Evolutionary conservation across 768 basidiomycete species (phyloP).

Genomic region (Tulasnella sp.): DNA sequence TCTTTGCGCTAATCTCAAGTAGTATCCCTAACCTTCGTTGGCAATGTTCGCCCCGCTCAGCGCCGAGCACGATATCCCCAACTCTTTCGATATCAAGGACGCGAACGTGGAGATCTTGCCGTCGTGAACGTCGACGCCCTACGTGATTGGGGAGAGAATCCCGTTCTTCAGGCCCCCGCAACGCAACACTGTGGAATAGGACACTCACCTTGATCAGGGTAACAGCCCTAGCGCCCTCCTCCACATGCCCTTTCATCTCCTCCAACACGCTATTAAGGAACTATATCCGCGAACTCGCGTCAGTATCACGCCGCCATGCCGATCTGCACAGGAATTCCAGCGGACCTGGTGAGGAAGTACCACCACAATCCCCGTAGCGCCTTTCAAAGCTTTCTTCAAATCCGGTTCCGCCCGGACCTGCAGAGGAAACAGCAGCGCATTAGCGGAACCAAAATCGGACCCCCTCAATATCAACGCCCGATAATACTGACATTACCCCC

Average conservation of each 20-base stretch:
- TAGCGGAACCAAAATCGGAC: not conserved
- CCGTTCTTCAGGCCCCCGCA: not conserved
- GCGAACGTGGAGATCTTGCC: conserved; percentile 32
- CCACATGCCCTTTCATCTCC: conserved; percentile 29
- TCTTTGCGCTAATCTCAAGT: not conserved
- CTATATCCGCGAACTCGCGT: conserved; percentile 16
- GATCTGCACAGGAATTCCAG: not conserved
- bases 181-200: not conserved
- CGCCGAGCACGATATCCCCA: conserved; percentile 30
- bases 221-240: conserved; percentile 27
- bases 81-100: conserved; percentile 29
- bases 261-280: conserved; percentile 29
- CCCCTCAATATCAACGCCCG: not conserved
- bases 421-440: too few species aligned
- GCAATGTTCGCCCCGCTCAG: conserved; percentile 39
- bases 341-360: conserved; percentile 34
- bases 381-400: conserved; percentile 29
- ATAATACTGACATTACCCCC: conserved; percentile 25
- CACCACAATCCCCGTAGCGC: conserved; percentile 33
- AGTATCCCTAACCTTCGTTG: conserved; percentile 24
- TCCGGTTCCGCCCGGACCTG: conserved; percentile 28
- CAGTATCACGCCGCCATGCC: not conserved
- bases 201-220: conserved; percentile 31
- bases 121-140: conserved; percentile 34
- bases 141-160: not conserved